Evolutionary conservation across 2,329 filamentous ascomycete species (phyloP).

Genomic region (Nemania abortiva): DNA sequence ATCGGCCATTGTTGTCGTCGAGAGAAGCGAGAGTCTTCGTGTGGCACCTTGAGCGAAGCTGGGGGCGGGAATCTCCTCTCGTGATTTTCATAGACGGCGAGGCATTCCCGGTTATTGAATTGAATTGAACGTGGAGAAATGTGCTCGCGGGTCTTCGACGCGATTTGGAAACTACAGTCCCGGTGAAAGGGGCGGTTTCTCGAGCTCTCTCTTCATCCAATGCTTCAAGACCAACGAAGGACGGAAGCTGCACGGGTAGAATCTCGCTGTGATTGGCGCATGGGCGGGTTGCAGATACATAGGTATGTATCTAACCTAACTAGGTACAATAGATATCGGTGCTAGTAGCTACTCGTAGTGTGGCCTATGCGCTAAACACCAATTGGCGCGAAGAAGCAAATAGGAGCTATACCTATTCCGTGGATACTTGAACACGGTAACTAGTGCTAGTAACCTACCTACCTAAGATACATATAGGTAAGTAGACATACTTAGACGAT

Average conservation of each 20-base stretch:
- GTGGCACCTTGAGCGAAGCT: background rate
- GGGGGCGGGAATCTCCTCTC: constrained; percentile 11
- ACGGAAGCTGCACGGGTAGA: constrained; percentile 11
- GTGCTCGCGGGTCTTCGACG: constrained; percentile 1
- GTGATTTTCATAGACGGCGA: background rate
- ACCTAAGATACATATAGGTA: too few species aligned
- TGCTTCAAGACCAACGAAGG: constrained; percentile 7
- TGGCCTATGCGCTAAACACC: too few species aligned
- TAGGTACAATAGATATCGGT: background rate
- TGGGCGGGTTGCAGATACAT: background rate
- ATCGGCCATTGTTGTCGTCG: constrained; percentile 35
- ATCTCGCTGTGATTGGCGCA: constrained; percentile 5
- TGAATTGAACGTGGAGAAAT: background rate
- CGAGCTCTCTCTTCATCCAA: background rate
- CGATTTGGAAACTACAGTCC: constrained; percentile 9
- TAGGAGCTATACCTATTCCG: too few species aligned
- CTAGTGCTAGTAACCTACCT: too few species aligned
- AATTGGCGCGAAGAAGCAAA: too few species aligned
- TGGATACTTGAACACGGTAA: too few species aligned
- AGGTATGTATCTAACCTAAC: background rate
- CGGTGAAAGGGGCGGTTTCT: background rate
- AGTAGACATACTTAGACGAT: too few species aligned
- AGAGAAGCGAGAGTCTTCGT: background rate
- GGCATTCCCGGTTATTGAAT: constrained; percentile 23
- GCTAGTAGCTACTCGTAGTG: too few species aligned